phyloP scores from a whole-genome alignment of 768 basidiomycete species.

The Trametes cubensis region DNA sequence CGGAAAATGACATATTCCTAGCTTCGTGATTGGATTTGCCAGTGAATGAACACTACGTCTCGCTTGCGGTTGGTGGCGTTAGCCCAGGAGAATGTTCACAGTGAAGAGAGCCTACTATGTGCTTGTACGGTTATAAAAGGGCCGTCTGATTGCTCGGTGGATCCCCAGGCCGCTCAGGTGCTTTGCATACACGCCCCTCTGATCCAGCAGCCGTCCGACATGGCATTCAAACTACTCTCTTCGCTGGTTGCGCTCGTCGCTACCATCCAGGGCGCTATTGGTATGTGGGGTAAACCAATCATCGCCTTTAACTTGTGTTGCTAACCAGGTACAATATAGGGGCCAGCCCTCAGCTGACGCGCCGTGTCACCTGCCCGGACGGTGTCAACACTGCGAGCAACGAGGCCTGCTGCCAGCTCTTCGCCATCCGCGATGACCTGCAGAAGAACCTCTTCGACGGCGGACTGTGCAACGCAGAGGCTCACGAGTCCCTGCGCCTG shows the following conservation, averaged over 20 bases:
- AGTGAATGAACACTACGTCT: no score
- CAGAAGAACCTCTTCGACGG: conserved; percentile 33
- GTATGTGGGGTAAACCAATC: background rate
- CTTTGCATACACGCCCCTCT: background rate
- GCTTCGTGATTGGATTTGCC: background rate
- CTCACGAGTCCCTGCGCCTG: conserved; percentile 33
- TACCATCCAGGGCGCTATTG: conserved; percentile 22
- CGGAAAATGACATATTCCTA: background rate
- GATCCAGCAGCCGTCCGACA: background rate
- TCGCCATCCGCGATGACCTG: conserved; percentile 35
- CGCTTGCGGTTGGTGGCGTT: background rate
- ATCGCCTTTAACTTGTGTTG: background rate
- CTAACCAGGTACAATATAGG: background rate
- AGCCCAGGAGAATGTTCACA: no score
- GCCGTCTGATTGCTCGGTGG: background rate
- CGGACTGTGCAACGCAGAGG: conserved; percentile 37
- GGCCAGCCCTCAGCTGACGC: conserved; percentile 4
- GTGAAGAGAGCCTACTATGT: background rate
- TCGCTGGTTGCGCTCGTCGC: conserved; percentile 24
- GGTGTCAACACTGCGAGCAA: conserved; percentile 34
- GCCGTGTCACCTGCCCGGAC: conserved; percentile 34
- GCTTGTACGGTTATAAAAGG: background rate
- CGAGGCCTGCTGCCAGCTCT: conserved; percentile 36
- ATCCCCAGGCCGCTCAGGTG: conserved; percentile 14
- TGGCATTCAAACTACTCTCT: conserved; percentile 30